phyloP scores from a whole-genome alignment of 2,329 filamentous ascomycete species.

The Scedosporium aurantiacum region DNA sequence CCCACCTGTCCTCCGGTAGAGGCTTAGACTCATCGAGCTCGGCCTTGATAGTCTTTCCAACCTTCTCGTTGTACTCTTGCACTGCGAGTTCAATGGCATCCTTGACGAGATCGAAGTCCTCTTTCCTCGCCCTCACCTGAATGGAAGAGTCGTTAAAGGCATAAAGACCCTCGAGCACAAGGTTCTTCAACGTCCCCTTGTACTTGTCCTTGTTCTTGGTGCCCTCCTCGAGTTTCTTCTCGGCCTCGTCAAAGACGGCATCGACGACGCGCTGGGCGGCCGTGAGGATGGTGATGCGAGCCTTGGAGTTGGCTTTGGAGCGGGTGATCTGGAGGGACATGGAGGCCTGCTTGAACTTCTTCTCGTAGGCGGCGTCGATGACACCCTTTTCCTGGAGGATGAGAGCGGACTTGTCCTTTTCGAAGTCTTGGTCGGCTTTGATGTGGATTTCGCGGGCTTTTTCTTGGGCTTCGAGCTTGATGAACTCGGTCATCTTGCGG shows the following conservation, averaged over 20 bases:
- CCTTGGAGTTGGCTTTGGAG: constrained; percentile 94
- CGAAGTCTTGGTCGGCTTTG: constrained; percentile 98
- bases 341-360: constrained; percentile 97
- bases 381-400: constrained; percentile 88
- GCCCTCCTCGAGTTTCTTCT: constrained; percentile 55
- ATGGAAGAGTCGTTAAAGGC: constrained; percentile 73
- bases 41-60: constrained; percentile 57
- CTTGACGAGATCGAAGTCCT: constrained; percentile 64
- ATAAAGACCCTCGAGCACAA: constrained; percentile 86
- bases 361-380: constrained; percentile 90
- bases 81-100: constrained; percentile 67
- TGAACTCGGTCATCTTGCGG: constrained; percentile 99
- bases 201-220: constrained; percentile 65
- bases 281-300: constrained; percentile 74
- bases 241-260: constrained; percentile 71
- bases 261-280: constrained; percentile 88
- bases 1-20: constrained; percentile 75
- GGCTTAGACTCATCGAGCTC: constrained; percentile 69
- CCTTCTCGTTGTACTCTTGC: constrained; percentile 73
- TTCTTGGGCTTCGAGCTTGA: constrained; percentile 94
- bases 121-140: constrained; percentile 63
- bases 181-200: constrained; percentile 60
- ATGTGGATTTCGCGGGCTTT: constrained; percentile 96
- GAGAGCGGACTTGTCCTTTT: constrained; percentile 97
- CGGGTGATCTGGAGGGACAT: constrained; percentile 99